These are phyloP conservation scores for Spencermartinsiella ligniputridi DNA, from an alignment of 1,139 yeast genomes.

Conservation along the genomic window DNA sequence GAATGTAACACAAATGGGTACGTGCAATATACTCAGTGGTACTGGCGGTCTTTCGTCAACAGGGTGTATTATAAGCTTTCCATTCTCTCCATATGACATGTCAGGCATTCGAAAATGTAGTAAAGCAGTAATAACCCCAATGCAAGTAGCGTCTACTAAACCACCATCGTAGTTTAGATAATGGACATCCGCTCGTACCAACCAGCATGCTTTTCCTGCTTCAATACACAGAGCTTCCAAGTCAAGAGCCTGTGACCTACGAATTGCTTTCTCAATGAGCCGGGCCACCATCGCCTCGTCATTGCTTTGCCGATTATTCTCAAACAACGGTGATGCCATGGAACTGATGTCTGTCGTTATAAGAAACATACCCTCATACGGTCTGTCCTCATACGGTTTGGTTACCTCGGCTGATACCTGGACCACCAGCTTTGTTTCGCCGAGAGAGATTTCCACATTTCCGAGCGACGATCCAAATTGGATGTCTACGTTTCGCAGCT, in stretches of 20 bases:
- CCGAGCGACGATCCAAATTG: constrained; percentile 71
- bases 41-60: constrained; percentile 81
- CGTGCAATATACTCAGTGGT: constrained; percentile 76
- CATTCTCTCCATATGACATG: constrained; percentile 67
- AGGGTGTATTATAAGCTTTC: constrained; percentile 64
- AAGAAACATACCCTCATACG: constrained; percentile 84
- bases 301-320: constrained; percentile 63
- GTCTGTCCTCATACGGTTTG: constrained; percentile 83
- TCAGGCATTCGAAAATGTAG: constrained; percentile 84
- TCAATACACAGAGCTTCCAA: constrained; percentile 84
- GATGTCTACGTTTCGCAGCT: constrained; percentile 61
- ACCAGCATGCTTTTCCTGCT: constrained; percentile 92
- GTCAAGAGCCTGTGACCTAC: constrained; percentile 87
- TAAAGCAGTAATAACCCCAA: constrained; percentile 84
- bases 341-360: constrained; percentile 85
- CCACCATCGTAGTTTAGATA: constrained; percentile 90
- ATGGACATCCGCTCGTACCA: constrained; percentile 82
- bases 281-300: constrained; percentile 78
- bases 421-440: constrained; percentile 66
- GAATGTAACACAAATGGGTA: constrained; percentile 89
- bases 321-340: constrained; percentile 84
- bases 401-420: constrained; percentile 77
- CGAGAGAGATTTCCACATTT: constrained; percentile 71
- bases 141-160: constrained; percentile 81
- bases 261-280: constrained; percentile 82